These are phyloP conservation scores for Sporothrix brasiliensis DNA, from an alignment of 2,329 filamentous ascomycete genomes.

Conservation along the genomic window DNA sequence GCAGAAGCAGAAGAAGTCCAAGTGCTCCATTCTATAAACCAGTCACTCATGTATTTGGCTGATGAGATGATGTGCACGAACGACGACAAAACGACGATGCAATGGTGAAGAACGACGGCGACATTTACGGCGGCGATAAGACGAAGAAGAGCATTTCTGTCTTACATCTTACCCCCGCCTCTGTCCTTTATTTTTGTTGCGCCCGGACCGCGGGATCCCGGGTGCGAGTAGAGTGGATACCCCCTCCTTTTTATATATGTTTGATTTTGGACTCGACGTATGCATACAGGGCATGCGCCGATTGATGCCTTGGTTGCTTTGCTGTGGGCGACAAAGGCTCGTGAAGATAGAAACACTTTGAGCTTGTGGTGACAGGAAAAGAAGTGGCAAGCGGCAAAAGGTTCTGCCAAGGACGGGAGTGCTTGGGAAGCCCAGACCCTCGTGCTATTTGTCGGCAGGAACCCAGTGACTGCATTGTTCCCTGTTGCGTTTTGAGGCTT, in stretches of 20 bases:
- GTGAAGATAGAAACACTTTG: constrained; percentile 14
- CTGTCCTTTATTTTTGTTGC: neutral
- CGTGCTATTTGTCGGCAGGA: neutral
- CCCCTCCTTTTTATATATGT: constrained; percentile 34
- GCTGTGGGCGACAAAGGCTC: constrained; percentile 19
- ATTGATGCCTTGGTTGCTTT: constrained; percentile 26
- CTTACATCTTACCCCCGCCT: neutral
- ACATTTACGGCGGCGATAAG: constrained; percentile 20
- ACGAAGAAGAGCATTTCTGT: too few species aligned
- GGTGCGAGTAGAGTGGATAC: constrained; percentile 37
- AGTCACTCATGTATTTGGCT: neutral
- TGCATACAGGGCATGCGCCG: constrained; percentile 23
- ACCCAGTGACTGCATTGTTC: neutral
- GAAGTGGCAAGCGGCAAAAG: neutral
- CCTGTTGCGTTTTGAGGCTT: neutral
- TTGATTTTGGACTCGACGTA: constrained; percentile 26
- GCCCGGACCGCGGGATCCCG: constrained; percentile 15
- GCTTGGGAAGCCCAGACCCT: neutral
- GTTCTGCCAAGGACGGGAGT: neutral
- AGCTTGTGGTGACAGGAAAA: neutral
- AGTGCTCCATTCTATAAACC: constrained; percentile 69
- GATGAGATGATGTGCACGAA: constrained; percentile 25
- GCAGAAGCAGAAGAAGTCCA: constrained; percentile 64
- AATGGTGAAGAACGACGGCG: constrained; percentile 12
- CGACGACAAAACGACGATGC: constrained; percentile 16